Evolutionary conservation across 495 filamentous ascomycete genomes (phyloP), one percentile per base, ranked within the genome.

Genomic region (Trichocladium antarcticum): DNA sequence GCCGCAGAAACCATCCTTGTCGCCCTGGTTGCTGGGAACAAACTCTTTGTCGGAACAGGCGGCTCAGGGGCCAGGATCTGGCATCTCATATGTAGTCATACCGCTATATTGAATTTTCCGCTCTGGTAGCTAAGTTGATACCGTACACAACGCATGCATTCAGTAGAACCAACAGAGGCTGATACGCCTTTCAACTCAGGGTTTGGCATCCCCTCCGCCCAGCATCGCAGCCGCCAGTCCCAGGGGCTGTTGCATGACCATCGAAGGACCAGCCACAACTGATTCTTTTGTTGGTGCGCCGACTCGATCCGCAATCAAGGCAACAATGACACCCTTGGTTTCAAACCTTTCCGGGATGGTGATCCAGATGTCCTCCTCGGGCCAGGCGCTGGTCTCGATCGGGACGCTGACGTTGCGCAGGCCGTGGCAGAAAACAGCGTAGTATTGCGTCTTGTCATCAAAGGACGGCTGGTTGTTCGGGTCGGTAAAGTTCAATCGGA

Each of bases 371-470:
- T 50, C 56, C 39, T 50, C 17, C 42, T 48, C 21, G 29, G 65
- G 65, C 37, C 50, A 67, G 19, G 9, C 29, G 9, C 43, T 49
- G 2, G 66, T 65, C 29, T 75, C 57, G 50, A 74, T 66, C 0
- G 72, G 71, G 16, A 74, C 64, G 40, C 68, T 73, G 19, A 73
- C 59, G 34, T 66, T 73, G 12, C 57, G 21, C 10, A 73, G 15
- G 10, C 67, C 71, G 37, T 78, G 74, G 61, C 71, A 76, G 54
- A 74, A 76, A 22, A 76, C 73, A 6, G 70, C 73, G 45, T 69
- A 75, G 49, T 78, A 78, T 22, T 67, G 50, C 17, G 45, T 66
- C 41, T 50, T 24, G 3, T 34, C 3, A 12, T 63, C 51, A 50
- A 76, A 76, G 3, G 6, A 21, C 0, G 72, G 74, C 53, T 71